Evolutionary conservation across 2,329 filamentous ascomycete genomes (phyloP).

Genomic region (Madurella fahalii): DNA sequence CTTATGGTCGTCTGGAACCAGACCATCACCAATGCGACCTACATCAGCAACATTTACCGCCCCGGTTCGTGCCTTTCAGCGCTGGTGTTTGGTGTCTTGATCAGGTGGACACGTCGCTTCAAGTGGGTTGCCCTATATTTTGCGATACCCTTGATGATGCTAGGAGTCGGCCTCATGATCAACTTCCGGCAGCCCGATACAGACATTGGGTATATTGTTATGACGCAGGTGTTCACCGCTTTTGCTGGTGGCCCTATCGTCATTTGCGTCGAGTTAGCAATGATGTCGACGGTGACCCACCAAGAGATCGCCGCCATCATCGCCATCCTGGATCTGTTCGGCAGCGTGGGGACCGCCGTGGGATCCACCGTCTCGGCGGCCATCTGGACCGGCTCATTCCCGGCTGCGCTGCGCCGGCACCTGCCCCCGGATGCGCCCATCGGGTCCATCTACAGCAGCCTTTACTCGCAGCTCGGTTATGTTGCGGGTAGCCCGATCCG

Average conservation of each 20-base stretch:
- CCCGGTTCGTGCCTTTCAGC: constrained; percentile 41
- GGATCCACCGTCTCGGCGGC: constrained; percentile 36
- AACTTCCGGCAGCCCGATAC: constrained; percentile 46
- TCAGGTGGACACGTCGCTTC: constrained; percentile 40
- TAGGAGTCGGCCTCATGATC: constrained; percentile 50
- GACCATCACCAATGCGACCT: constrained; percentile 38
- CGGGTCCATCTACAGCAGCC: constrained; percentile 31
- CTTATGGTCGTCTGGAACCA: constrained; percentile 45
- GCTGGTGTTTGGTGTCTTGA: constrained; percentile 39
- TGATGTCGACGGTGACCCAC: constrained; percentile 45
- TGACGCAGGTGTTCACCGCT: constrained; percentile 55
- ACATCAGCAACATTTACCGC: constrained; percentile 46
- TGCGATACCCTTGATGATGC: constrained; percentile 46
- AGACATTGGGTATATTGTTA: constrained; percentile 47
- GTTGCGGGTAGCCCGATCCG: constrained; percentile 31
- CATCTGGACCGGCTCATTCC: constrained; percentile 35
- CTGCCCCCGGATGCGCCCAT: constrained; percentile 30
- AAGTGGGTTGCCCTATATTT: constrained; percentile 38
- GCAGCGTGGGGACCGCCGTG: constrained; percentile 34
- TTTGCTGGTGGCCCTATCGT: constrained; percentile 50
- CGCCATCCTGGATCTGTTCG: constrained; percentile 34
- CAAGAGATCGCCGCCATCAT: constrained; percentile 40
- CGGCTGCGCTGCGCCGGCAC: constrained; percentile 18
- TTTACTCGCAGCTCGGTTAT: constrained; percentile 35
- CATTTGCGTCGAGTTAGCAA: constrained; percentile 49